Conservation (phyloP, 2,329 filamentous ascomycete genomes). For the Pseudocercospora eumusae region DNA sequence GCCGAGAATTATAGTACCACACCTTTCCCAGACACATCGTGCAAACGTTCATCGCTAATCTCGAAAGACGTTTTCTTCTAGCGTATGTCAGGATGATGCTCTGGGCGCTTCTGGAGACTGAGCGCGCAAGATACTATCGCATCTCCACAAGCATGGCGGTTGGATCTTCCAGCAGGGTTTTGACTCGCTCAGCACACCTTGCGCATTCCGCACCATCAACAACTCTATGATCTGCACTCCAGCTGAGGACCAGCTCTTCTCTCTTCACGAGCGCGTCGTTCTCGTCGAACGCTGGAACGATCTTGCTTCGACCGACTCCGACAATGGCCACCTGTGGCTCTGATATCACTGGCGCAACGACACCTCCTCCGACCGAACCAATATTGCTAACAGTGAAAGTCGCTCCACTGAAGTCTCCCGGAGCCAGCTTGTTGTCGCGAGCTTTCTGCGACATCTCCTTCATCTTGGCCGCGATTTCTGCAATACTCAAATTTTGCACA, state of each 20-base stretch:
- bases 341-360: constrained; percentile 87
- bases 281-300: constrained; percentile 73
- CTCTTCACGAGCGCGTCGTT: constrained; percentile 65
- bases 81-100: too few species aligned
- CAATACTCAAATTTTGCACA: constrained; percentile 73
- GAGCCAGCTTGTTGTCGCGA: constrained; percentile 69
- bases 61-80: background rate
- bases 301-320: constrained; percentile 78
- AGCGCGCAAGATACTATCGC: constrained; percentile 50
- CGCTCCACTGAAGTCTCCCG: constrained; percentile 75
- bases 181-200: constrained; percentile 79
- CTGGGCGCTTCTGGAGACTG: too few species aligned
- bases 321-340: constrained; percentile 89
- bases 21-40: background rate
- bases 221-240: constrained; percentile 93
- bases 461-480: constrained; percentile 76
- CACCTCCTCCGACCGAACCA: constrained; percentile 89
- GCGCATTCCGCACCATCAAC: constrained; percentile 95
- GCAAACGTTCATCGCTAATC: background rate
- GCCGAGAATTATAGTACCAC: background rate
- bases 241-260: constrained; percentile 87
- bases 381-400: constrained; percentile 98
- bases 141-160: constrained; percentile 84
- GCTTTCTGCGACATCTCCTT: constrained; percentile 72
- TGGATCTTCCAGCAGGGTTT: constrained; percentile 76